phyloP scores from a whole-genome alignment of 768 basidiomycete species.

The Calocybe cyanea region DNA sequence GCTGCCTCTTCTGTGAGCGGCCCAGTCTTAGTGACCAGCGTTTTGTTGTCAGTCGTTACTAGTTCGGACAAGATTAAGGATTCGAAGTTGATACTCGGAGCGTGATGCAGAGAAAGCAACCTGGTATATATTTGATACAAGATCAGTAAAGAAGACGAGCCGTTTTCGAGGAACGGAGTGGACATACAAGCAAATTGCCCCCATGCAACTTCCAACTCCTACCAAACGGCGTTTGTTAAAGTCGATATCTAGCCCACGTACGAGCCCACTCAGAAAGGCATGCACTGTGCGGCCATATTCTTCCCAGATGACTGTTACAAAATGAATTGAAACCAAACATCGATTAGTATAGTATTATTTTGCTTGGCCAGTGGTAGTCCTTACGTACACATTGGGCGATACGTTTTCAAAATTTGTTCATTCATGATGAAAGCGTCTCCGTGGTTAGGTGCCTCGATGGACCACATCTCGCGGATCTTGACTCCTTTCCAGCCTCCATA shows the following conservation, averaged over 20 bases:
- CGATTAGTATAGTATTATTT: neutral
- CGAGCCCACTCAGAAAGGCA: conserved; percentile 43
- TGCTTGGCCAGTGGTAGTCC: too few relatives aligned
- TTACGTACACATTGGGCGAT: conserved; percentile 38
- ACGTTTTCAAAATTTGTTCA: conserved; percentile 38
- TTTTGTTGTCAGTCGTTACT: conserved; percentile 31
- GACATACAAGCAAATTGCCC: conserved; percentile 41
- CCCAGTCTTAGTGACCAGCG: conserved; percentile 20
- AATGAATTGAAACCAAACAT: neutral
- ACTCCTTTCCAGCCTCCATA: conserved; percentile 11
- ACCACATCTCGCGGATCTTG: conserved; percentile 46
- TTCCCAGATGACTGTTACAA: conserved; percentile 51
- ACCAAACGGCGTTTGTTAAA: conserved; percentile 44
- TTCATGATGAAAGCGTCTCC: conserved; percentile 51
- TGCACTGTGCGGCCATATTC: conserved; percentile 49
- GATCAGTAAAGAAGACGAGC: neutral
- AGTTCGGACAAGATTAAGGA: conserved; percentile 43
- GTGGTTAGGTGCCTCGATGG: conserved; percentile 52
- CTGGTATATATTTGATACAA: conserved; percentile 25
- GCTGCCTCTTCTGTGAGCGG: conserved; percentile 27
- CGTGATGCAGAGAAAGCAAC: conserved; percentile 37
- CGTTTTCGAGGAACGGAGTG: neutral
- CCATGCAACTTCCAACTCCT: conserved; percentile 56
- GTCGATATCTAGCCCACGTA: conserved; percentile 46
- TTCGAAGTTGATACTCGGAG: conserved; percentile 33